Evolutionary conservation across 1,139 yeast genomes (phyloP).

Genomic region (Protomyces pachydermus): DNA sequence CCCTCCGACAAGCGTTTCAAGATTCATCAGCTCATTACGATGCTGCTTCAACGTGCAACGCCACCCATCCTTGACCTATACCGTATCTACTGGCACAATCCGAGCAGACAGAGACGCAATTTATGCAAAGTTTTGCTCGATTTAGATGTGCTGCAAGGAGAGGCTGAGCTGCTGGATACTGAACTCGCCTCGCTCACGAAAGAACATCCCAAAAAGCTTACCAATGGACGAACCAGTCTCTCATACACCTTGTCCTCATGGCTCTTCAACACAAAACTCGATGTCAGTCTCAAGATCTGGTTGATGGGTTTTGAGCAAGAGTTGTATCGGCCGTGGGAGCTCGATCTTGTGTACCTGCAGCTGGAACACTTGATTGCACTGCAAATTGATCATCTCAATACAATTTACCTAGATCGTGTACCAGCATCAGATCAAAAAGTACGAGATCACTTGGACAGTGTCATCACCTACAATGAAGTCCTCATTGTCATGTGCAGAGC

Average conservation of each 20-base stretch:
- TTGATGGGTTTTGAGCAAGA: conserved; percentile 74
- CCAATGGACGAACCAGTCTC: conserved; percentile 29
- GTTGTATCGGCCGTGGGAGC: conserved; percentile 68
- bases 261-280: conserved; percentile 60
- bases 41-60: conserved; percentile 2
- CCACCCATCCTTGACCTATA: conserved; percentile 42
- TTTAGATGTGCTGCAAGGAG: conserved; percentile 79
- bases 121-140: conserved; percentile 51
- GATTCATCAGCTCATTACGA: conserved; percentile 4
- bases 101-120: conserved; percentile 76
- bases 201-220: not conserved
- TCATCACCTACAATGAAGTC: conserved; percentile 1
- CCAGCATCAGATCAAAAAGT: not conserved
- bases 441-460: not conserved
- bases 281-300: conserved; percentile 65
- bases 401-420: conserved; percentile 6
- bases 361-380: conserved; percentile 11
- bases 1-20: conserved; percentile 5
- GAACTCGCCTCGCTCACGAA: conserved; percentile 3
- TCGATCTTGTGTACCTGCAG: conserved; percentile 64
- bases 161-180: conserved; percentile 21
- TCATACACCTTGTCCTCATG: conserved; percentile 62
- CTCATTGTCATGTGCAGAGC: conserved; percentile 1
- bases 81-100: conserved; percentile 61
- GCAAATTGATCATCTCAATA: conserved; percentile 4